A percentile compares a stretch with the other conserved stretches of the same genome.
phyloP scores from a whole-genome alignment of 2,329 filamentous ascomycete genomes.

The Sporothrix mexicana region DNA sequence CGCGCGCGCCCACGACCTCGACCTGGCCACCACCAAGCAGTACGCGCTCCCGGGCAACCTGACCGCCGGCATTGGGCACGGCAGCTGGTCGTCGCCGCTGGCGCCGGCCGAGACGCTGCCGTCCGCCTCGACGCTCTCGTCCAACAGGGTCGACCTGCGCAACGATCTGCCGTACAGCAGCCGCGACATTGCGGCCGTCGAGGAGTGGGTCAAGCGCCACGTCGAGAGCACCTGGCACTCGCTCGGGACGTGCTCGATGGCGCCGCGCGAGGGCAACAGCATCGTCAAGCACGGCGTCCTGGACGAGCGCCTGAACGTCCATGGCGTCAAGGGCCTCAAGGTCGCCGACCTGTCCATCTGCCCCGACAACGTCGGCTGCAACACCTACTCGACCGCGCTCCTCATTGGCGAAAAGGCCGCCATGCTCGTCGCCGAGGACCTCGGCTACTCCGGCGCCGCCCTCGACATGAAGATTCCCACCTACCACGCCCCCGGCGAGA shows the following conservation, averaged over 20 bases:
- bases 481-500: slow-evolving; percentile 63
- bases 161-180: slow-evolving; percentile 73
- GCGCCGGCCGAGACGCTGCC: slow-evolving; percentile 59
- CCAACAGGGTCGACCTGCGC: slow-evolving; percentile 64
- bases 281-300: slow-evolving; percentile 82
- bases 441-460: slow-evolving; percentile 73
- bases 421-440: slow-evolving; percentile 71
- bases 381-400: slow-evolving; percentile 72
- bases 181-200: slow-evolving; percentile 68
- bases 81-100: slow-evolving; percentile 70
- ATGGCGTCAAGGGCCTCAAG: slow-evolving; percentile 78
- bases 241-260: slow-evolving; percentile 75
- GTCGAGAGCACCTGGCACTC: slow-evolving; percentile 78
- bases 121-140: slow-evolving; percentile 60
- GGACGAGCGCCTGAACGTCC: slow-evolving; percentile 77
- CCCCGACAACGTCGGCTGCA: slow-evolving; percentile 77
- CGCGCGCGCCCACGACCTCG: slow-evolving; percentile 73
- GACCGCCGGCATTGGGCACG: slow-evolving; percentile 73
- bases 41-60: slow-evolving; percentile 77
- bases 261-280: slow-evolving; percentile 74
- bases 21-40: slow-evolving; percentile 74
- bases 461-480: slow-evolving; percentile 77
- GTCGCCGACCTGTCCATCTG: slow-evolving; percentile 78
- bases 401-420: slow-evolving; percentile 79
- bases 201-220: slow-evolving; percentile 73